Evolutionary conservation across 805 yeast species (phyloP), one percentile per base, ranked within the genome.

Genomic region (Geotrichum ghanense): DNA sequence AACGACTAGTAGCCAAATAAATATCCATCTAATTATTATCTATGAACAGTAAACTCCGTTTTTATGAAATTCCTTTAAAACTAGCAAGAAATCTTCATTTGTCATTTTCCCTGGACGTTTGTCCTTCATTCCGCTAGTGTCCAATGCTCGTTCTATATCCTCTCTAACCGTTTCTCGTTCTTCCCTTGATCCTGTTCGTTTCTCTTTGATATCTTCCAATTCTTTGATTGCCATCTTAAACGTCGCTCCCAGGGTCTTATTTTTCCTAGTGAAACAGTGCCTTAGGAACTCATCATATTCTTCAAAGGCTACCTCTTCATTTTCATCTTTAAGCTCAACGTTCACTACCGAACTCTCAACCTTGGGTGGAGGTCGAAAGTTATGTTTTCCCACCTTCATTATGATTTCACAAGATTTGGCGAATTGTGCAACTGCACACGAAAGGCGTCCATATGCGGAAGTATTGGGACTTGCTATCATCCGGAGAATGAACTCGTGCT

Each of bases 351-450:
- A 82, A 0, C 97, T 87, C 64, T 92, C 98, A 49, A 92, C 98
- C 64, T 92, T 89, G 49, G 98, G 98, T 9, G 98, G 98, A 21
- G 98, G 98, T 56, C 96, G 75, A 71, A 92, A 92, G 61, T 92
- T 92, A 62, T 92, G 90, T 61, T 80, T 83, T 22, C 97, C 97
- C 23, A 92, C 98, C 66, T 92, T 92, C 98, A 92, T 92, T 46
- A 92, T 85, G 63, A 92, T 98, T 5, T 95, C 88, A 12, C 92
- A 97, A 54, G 86, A 85, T 16, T 96, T 95, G 96, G 97, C 92
- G 97, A 92, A 89, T 61, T 92, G 98, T 9, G 37, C 37, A 1
- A 92, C 97, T 60, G 92, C 92, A 25, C 95, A 97, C 25, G 95
- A 83, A 46, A 92, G 72, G 59, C 98, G 76, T 65, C 96, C 88